Evolutionary conservation across 2,329 filamentous ascomycete genomes (phyloP), one percentile per base, ranked within the genome.

Genomic region (Cladosporium sp.): DNA sequence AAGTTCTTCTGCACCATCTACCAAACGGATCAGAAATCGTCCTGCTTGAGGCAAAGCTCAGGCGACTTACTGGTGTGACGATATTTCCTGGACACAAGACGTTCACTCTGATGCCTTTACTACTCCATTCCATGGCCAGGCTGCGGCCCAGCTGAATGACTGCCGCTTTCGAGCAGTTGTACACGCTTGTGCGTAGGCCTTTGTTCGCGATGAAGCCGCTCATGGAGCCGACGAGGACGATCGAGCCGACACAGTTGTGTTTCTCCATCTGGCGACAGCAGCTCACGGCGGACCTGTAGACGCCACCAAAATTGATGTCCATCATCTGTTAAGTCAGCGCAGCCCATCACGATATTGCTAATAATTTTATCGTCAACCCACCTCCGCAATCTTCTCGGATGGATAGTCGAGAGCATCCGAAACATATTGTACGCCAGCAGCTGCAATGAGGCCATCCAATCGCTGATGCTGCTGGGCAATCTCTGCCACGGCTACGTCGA

Each of bases 111-210:
- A 73, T 73, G 2, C 60, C 57, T 10, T 60, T 61, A 32, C 64
- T 63, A 49, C 73, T 78, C 80, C 75, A 83, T 66, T 83, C 81
- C 62, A 79, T 79, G 0, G 81, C 78, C 25, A 83, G 68, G 9
- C 73, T 79, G 22, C 79, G 74, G 1, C 73, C 71, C 1, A 83
- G 72, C 64, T 83, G 80, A 40, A 80, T 76, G 3, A 83, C 76
- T 0, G 77, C 80, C 0, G 80, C 76, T 68, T 83, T 83, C 58
- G 78, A 81, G 0, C 78, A 73, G 64, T 82, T 83, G 69, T 83
- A 83, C 0, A 65, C 64, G 28, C 54, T 58, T 5, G 57, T 55
- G 22, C 60, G 56, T 17, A 68, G 57, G 15, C 65, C 78, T 66
- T 78, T 78, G 66, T 80, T 80, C 10, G 77, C 77, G 47, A 78